Percentiles rank a stretch among this genome's conserved stretches.
These are phyloP conservation scores for Trichopus zeylanicus DNA, from an alignment of 116 monocot genomes.

Conservation along the genomic window DNA sequence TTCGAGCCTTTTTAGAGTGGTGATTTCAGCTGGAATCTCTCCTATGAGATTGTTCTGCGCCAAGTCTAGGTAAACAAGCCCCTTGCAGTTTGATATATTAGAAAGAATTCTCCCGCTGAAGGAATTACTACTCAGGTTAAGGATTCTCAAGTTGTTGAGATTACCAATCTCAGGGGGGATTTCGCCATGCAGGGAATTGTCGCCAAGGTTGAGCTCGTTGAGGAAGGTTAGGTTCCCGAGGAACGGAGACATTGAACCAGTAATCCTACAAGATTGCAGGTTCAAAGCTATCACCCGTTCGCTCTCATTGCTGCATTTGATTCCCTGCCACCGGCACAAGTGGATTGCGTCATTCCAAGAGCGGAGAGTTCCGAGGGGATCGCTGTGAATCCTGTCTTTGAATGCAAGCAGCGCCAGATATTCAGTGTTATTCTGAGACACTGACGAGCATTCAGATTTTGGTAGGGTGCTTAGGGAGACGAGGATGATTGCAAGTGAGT, in stretches of 20 bases:
- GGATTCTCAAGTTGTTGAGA: background rate
- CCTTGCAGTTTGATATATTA: background rate
- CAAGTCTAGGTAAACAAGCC: background rate
- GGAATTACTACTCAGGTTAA: background rate
- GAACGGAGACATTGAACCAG: background rate
- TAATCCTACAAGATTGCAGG: background rate
- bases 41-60: background rate
- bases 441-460: too few relatives aligned
- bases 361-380: background rate
- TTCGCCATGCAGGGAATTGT: background rate
- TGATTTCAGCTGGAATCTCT: background rate
- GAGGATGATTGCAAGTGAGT: too few relatives aligned
- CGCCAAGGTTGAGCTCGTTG: background rate
- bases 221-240: background rate
- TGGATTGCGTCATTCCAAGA: slow-evolving; percentile 1
- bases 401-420: background rate
- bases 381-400: background rate
- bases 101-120: background rate
- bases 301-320: background rate
- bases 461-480: too few relatives aligned
- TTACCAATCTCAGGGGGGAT: slow-evolving; percentile 6
- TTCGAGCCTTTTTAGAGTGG: background rate
- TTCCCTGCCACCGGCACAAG: background rate
- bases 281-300: background rate
- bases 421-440: background rate